phyloP scores from a whole-genome alignment of 1,284 basidiomycete genomes.

The Boletus holoroseus region DNA sequence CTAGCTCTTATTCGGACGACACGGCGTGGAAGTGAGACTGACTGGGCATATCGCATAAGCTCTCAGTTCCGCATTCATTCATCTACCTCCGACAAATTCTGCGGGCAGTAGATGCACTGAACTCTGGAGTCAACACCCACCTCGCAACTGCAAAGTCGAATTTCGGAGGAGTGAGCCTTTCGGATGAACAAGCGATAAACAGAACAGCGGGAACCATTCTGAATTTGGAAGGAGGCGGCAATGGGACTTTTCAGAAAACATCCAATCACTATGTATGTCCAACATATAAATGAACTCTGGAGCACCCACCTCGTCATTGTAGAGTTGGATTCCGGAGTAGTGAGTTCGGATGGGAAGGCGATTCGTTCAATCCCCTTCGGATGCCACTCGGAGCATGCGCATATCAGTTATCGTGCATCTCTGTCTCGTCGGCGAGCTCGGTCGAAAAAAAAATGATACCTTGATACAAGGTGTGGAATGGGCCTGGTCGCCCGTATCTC shows the following conservation, averaged over 20 bases:
- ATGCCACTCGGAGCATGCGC: neutral
- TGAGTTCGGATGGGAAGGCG: neutral
- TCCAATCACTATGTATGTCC: too few species aligned
- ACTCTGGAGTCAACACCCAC: neutral
- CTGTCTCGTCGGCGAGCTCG: neutral
- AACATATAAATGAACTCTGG: too few species aligned
- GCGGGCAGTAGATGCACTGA: neutral
- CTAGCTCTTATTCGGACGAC: too few species aligned
- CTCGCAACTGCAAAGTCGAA: too few species aligned
- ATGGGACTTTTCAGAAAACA: too few species aligned
- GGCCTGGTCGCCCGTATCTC: neutral
- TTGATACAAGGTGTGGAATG: neutral
- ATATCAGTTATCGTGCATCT: neutral
- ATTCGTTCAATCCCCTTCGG: neutral
- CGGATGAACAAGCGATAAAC: too few species aligned
- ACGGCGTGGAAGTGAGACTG: too few species aligned
- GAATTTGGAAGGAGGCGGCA: too few species aligned
- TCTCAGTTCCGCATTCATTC: neutral
- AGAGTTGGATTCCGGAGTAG: too few species aligned
- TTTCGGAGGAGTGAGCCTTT: neutral
- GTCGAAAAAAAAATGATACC: neutral
- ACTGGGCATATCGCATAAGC: neutral
- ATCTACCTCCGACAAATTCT: too few species aligned
- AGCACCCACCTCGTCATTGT: too few species aligned
- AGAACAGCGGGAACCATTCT: too few species aligned